Evolutionary conservation across 192 early-diverging fungal genomes (phyloP).

Genomic region (Chytriomyces confervae): DNA sequence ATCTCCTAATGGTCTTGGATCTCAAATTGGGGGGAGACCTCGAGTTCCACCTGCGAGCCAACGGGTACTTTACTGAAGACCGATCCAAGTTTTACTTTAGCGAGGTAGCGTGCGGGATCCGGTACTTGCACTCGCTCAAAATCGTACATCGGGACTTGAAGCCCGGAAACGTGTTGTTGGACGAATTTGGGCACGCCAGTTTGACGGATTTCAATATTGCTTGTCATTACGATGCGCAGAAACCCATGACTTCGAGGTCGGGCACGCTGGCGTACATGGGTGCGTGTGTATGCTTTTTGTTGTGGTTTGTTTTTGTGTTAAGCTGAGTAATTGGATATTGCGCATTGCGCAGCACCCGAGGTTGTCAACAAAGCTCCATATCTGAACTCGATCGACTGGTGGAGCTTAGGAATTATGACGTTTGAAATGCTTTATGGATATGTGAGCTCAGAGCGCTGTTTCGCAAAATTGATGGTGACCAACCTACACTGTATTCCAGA

Average conservation of each 20-base stretch:
- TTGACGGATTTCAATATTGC: slow-evolving; percentile 98
- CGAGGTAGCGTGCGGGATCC: slow-evolving; percentile 81
- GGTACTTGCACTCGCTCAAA: slow-evolving; percentile 80
- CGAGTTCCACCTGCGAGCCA: slow-evolving; percentile 81
- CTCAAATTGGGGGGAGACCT: slow-evolving; percentile 96
- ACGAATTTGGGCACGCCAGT: slow-evolving; percentile 83
- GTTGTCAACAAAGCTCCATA: slow-evolving; percentile 58
- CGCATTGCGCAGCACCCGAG: slow-evolving; percentile 49
- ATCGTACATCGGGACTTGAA: slow-evolving; percentile 96
- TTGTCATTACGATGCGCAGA: slow-evolving; percentile 68
- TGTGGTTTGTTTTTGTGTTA: neutral
- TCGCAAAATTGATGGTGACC: too few relatives aligned
- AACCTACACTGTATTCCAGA: slow-evolving; percentile 39
- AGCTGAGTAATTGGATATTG: neutral
- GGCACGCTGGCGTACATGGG: slow-evolving; percentile 94
- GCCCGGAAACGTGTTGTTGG: slow-evolving; percentile 75
- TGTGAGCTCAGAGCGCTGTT: slow-evolving; percentile 25
- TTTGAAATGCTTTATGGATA: slow-evolving; percentile 80
- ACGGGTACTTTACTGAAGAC: slow-evolving; percentile 75
- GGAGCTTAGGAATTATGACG: slow-evolving; percentile 81
- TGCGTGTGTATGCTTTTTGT: slow-evolving; percentile 20
- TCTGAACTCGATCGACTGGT: slow-evolving; percentile 69
- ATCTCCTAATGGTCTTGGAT: slow-evolving; percentile 94
- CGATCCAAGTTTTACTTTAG: slow-evolving; percentile 86
- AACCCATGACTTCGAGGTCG: slow-evolving; percentile 80